Base-by-base conservation (phyloP, 306 rosid genomes). In the Rubus parviflorus region DNA sequence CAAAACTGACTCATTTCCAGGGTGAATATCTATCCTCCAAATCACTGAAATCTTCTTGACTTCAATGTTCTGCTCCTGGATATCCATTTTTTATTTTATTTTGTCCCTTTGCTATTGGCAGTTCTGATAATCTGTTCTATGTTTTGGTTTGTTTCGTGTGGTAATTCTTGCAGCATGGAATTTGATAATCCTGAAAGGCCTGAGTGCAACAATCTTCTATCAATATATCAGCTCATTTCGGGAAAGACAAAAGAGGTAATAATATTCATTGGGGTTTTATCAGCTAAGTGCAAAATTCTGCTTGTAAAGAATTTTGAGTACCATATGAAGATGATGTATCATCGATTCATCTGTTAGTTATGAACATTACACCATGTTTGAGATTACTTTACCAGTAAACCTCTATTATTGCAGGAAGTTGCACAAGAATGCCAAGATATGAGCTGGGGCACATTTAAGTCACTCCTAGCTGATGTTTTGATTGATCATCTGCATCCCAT, bases 371-470 rank as follows among this genome's bases (percentile, higher is more conserved):
- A 30, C 57, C 42, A 37, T 11, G 62, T 64, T 51, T 76, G 43
- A 30, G 57, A 71, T 82, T 19, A 81, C 45, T 56, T 48, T 41
- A 62, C 25, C 17, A 38, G 80, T 49, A 41, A 58, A n/a, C 16
- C 12, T 30, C 75, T 67, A 72, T 82, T 38, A 45, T 66, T 79
- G 25, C 95, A 94, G 98, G 98, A 92, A 84, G 90, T 92, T 78
- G 82, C 61, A 54, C 83, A 74, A 77, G 98, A 92, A 81, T 92
- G 97, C 79, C 85, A 81, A 80, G 87, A 81, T 76, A 89, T 92
- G 98, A 95, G 79, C 82, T 92, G 98, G 98, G 98, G 98, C 71
- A 63, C 90, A 20, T 95, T 95, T 86, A 95, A 95, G 80, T 16
- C 76, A 78, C 87, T 90, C 64, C 81, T 95, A 64, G 75, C 92